Evolutionary conservation across 495 filamentous ascomycete genomes (phyloP), one percentile per base, ranked within the genome.

Genomic region (Podospora sp.): DNA sequence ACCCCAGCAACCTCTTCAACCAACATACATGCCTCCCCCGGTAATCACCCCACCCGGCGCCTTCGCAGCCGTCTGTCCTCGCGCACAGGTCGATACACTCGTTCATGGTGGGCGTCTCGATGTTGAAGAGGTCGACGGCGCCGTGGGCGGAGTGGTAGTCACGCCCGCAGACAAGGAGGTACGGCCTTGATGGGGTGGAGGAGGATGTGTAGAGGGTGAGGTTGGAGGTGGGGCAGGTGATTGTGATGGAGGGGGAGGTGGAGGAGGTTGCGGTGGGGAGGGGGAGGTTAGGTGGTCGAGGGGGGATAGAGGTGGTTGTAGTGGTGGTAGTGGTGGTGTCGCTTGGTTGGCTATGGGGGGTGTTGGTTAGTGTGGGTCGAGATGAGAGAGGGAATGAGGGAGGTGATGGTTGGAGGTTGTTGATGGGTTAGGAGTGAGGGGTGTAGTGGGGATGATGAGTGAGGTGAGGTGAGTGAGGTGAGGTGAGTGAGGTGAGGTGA

Each of bases 1-100:
- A 14, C 78, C 88, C 58, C 78, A 87, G 68, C 80, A 75, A 65
- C 79, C 81, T 79, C 85, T 89, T 77, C 79, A 88, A 8, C 79
- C 76, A 84, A 75, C 77, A 79, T 65, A 76, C 72, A 59, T 74
- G 78, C 29, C 67, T 66, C 27, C 70, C 75, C 0, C 68, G 0
- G 29, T 71, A 70, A 14, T 60, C 53, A 3, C 78, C 78, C 76
- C 76, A 79, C 1, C 78, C 76, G 0, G 74, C 77, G 20, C 73
- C 78, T 2, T 77, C 71, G 57, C 78, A 81, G 2, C 60, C 70
- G 0, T 59, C 36, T 29, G 64, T 46, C 6, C 40, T 7, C 20
- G 75, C 75, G 52, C 78, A 79, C 0, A 62, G 56, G 21, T 75
- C 69, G 22, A 81, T 73, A 50, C 78, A 81, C 7, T 72, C 60